Evolutionary conservation across 768 basidiomycete species (phyloP).

Genomic region (Basidioascus undulatus): DNA sequence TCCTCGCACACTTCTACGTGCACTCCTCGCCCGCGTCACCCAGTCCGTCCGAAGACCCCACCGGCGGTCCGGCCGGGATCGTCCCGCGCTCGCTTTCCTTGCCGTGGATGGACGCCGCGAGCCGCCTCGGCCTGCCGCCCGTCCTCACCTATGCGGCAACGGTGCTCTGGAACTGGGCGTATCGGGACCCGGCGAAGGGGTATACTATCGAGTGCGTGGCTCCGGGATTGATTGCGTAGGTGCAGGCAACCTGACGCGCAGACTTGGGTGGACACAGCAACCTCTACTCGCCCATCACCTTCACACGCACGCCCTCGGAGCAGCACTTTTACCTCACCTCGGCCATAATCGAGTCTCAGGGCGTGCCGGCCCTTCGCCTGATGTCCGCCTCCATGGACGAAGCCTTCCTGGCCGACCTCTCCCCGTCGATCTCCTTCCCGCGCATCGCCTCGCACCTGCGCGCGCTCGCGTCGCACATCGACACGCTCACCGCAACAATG

Average conservation of each 20-base stretch:
- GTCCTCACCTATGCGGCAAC: slow-evolving; percentile 76
- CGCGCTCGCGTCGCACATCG: slow-evolving; percentile 38
- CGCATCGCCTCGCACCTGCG: slow-evolving; percentile 43
- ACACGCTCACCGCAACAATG: slow-evolving; percentile 36
- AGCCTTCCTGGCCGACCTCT: slow-evolving; percentile 56
- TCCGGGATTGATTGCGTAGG: no score
- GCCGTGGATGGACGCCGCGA: slow-evolving; percentile 47
- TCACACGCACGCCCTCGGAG: slow-evolving; percentile 47
- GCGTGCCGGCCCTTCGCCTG: slow-evolving; percentile 57
- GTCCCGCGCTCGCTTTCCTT: slow-evolving; percentile 49
- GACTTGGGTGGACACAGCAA: slow-evolving; percentile 30
- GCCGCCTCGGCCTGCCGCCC: slow-evolving; percentile 54
- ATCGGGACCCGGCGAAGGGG: slow-evolving; percentile 6
- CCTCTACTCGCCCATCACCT: slow-evolving; percentile 26
- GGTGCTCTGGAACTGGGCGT: slow-evolving; percentile 51
- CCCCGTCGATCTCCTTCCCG: slow-evolving; percentile 33
- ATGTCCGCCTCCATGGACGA: slow-evolving; percentile 77
- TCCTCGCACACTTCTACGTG: slow-evolving; percentile 70
- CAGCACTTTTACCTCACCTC: slow-evolving; percentile 70
- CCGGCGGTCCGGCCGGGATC: slow-evolving; percentile 23
- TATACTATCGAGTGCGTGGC: no score
- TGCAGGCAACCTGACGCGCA: slow-evolving; percentile 16
- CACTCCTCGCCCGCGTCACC: slow-evolving; percentile 23
- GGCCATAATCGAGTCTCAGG: slow-evolving; percentile 61
- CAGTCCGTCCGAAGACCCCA: neutral